These are phyloP conservation scores for Oryza glaberrima DNA, from an alignment of 176 grass and related monocot species.

Conservation along the genomic window DNA sequence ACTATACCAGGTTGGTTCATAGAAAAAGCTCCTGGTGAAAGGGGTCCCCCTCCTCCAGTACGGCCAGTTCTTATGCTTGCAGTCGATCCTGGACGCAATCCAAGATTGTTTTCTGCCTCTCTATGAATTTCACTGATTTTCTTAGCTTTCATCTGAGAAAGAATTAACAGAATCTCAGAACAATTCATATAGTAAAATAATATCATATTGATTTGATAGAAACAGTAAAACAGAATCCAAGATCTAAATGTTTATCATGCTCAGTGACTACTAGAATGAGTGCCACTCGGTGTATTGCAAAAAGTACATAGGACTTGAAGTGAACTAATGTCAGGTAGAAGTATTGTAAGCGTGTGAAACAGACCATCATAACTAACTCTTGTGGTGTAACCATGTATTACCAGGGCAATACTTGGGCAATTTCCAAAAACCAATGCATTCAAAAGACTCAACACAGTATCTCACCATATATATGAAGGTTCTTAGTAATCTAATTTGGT, in stretches of 20 bases:
- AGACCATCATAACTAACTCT: neutral
- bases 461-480: neutral
- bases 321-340: neutral
- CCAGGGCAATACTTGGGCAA: neutral
- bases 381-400: slow-evolving; percentile 2
- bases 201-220: neutral
- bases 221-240: neutral
- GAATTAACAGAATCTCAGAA: slow-evolving; percentile 10
- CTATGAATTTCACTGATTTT: slow-evolving; percentile 66
- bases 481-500: neutral
- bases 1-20: slow-evolving; percentile 50
- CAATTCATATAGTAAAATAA: slow-evolving; percentile 11
- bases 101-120: slow-evolving; percentile 75
- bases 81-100: slow-evolving; percentile 55
- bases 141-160: slow-evolving; percentile 65
- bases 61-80: slow-evolving; percentile 41
- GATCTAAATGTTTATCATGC: neutral
- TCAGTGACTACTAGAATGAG: neutral
- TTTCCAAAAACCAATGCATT: neutral
- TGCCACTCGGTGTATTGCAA: neutral
- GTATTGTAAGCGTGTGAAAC: neutral
- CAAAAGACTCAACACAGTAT: neutral
- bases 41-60: slow-evolving; percentile 33
- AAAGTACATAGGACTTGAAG: neutral
- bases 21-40: slow-evolving; percentile 50